Conservation (phyloP, 2,329 filamentous ascomycete genomes). For the Trichoderma lentiforme region DNA sequence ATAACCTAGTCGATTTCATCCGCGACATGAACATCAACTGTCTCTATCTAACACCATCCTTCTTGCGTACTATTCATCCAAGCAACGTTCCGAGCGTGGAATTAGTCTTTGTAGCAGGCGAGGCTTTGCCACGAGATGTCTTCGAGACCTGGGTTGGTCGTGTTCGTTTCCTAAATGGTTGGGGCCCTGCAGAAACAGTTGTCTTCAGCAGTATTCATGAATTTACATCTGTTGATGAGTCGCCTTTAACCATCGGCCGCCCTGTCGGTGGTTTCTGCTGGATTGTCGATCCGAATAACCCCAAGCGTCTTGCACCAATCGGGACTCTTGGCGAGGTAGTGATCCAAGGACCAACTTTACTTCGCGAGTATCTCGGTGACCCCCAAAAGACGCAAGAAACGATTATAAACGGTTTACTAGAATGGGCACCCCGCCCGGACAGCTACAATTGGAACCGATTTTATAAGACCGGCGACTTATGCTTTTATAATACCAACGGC, state of each 20-base stretch:
- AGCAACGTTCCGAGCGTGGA: slow-evolving; percentile 14
- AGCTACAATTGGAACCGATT: not conserved
- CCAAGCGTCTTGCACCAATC: slow-evolving; percentile 4
- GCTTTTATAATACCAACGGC: slow-evolving; percentile 5
- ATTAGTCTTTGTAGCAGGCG: slow-evolving; percentile 14
- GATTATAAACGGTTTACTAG: not conserved
- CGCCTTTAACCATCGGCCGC: slow-evolving; percentile 6
- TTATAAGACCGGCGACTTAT: slow-evolving; percentile 13
- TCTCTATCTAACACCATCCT: slow-evolving; percentile 16
- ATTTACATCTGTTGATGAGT: not conserved
- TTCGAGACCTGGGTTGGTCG: slow-evolving; percentile 17
- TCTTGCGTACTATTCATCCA: slow-evolving; percentile 3
- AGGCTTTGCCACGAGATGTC: slow-evolving; percentile 12
- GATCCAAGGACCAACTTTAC: slow-evolving; percentile 12
- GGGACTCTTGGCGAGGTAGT: slow-evolving; percentile 18
- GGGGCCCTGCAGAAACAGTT: slow-evolving; percentile 21
- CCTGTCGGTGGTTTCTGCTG: slow-evolving; percentile 14
- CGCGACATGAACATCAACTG: slow-evolving; percentile 9
- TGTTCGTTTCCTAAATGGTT: slow-evolving; percentile 20
- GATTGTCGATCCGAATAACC: slow-evolving; percentile 16
- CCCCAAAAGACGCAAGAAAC: slow-evolving; percentile 3
- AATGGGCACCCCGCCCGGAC: slow-evolving; percentile 4
- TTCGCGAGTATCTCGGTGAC: slow-evolving; percentile 15
- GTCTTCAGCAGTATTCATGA: slow-evolving; percentile 11
- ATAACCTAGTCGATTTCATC: slow-evolving; percentile 15